Base-by-base conservation (phyloP, 108 stramenopile species). In the Stephanodiscus triporus region DNA sequence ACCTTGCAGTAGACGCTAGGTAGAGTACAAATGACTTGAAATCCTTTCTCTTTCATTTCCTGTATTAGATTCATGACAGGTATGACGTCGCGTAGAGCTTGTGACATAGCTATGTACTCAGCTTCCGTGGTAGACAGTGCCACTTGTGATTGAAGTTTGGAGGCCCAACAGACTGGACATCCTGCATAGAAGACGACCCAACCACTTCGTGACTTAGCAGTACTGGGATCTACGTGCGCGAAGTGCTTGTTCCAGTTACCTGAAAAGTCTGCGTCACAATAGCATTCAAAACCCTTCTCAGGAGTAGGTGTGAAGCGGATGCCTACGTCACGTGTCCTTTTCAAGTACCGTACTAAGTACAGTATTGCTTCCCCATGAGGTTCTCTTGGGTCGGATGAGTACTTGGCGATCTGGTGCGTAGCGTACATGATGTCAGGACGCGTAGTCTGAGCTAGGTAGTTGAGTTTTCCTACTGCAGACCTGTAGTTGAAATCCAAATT, bases 361-460 rank as follows among this genome's bases (percentile, higher is more conserved):
- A 49, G 36, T 1, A 80, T 38, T 2, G 78, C 78, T 5, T 59
- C 14, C 1, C 51, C 72, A 51, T 80, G 78, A 4, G 32, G 5
- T 5, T 34, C 4, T 34, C 5, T 2, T 34, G 32, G 32, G 5
- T 34, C 32, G 4, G 32, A n/a, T n/a, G n/a, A n/a, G n/a, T n/a
- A n/a, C 32, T 34, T 34, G 5, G 32, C 32, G 32, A 5, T 5
- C 23, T 84, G 76, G 54, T 87, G 86, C 0, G 60, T 59, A 4
- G 84, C 81, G 58, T 63, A 80, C 4, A 78, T 58, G 11, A 87
- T 79, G 29, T 85, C 78, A 37, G 81, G 77, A 5, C 37, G 32
- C 56, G 82, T 63, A 2, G 63, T 56, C 42, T 71, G 77, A 43
- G 72, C 76, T 3, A 83, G 29, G 37, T 78, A 78, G 57, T 83